phyloP scores from a whole-genome alignment of 768 basidiomycete genomes.

The Tephrocybe sp. region DNA sequence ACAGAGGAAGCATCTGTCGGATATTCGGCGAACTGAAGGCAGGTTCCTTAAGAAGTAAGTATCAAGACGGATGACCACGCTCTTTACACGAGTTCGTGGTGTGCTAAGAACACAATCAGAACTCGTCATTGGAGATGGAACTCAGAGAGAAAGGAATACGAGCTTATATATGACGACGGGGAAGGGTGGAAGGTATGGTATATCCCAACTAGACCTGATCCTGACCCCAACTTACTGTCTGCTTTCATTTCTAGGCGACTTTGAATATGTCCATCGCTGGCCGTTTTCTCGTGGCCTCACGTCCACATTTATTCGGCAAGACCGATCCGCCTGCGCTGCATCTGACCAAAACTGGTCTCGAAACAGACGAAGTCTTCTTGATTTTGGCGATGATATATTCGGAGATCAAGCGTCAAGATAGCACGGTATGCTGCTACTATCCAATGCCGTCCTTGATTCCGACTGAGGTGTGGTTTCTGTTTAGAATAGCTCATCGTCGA shows the following conservation, averaged over 20 bases:
- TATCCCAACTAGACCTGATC: too few relatives aligned
- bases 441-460: background rate
- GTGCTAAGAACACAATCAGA: slow-evolving; percentile 19
- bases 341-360: slow-evolving; percentile 37
- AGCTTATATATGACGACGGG: slow-evolving; percentile 37
- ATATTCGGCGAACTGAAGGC: slow-evolving; percentile 38
- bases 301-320: slow-evolving; percentile 49
- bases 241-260: slow-evolving; percentile 15
- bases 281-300: slow-evolving; percentile 41
- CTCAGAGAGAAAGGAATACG: slow-evolving; percentile 41
- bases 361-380: slow-evolving; percentile 37
- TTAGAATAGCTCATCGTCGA: slow-evolving; percentile 20
- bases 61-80: background rate
- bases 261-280: slow-evolving; percentile 32
- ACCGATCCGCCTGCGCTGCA: slow-evolving; percentile 36
- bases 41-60: slow-evolving; percentile 36
- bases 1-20: slow-evolving; percentile 34
- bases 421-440: slow-evolving; percentile 22
- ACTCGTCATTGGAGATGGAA: slow-evolving; percentile 45
- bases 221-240: background rate
- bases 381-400: slow-evolving; percentile 35
- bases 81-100: background rate
- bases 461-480: background rate
- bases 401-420: slow-evolving; percentile 34
- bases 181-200: slow-evolving; percentile 44